These are phyloP conservation scores for Lodderomyces parapsilosis DNA, from an alignment of 1,139 yeast genomes.

Conservation along the genomic window DNA sequence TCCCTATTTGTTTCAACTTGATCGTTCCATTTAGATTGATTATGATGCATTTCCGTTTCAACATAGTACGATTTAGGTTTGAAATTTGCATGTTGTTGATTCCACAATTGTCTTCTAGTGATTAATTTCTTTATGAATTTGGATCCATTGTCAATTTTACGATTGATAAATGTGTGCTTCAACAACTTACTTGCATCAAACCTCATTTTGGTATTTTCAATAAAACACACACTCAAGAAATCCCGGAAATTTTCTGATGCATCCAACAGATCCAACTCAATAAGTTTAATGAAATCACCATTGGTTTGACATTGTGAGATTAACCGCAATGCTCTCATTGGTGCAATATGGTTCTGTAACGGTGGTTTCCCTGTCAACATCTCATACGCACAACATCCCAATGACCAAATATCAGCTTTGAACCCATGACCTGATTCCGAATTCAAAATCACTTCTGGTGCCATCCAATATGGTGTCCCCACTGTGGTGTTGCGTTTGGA, in stretches of 20 bases:
- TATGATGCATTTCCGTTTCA: slow-evolving; percentile 37
- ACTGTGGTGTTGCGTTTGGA: slow-evolving; percentile 86
- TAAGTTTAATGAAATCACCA: slow-evolving; percentile 33
- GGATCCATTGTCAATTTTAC: slow-evolving; percentile 14
- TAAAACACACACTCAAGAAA: slow-evolving; percentile 64
- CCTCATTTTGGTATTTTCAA: slow-evolving; percentile 58
- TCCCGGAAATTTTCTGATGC: slow-evolving; percentile 41
- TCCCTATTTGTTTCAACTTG: slow-evolving; percentile 8
- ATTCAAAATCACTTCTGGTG: slow-evolving; percentile 91
- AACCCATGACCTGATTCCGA: slow-evolving; percentile 74
- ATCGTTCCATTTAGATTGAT: slow-evolving; percentile 37
- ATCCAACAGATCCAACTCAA: slow-evolving; percentile 26
- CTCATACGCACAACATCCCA: slow-evolving; percentile 89
- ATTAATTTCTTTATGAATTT: slow-evolving; percentile 32
- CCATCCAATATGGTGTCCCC: slow-evolving; percentile 99
- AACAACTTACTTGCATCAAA: slow-evolving; percentile 59
- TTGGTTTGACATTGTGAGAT: slow-evolving; percentile 40
- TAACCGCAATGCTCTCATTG: slow-evolving; percentile 71
- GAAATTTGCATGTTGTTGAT: slow-evolving; percentile 32
- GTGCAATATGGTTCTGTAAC: slow-evolving; percentile 60
- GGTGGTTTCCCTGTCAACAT: slow-evolving; percentile 86
- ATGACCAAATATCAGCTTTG: slow-evolving; percentile 93
- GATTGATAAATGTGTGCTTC: slow-evolving; percentile 54
- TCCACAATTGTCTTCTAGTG: slow-evolving; percentile 41
- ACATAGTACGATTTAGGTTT: slow-evolving; percentile 37